Percentiles rank a stretch among this genome's conserved stretches.
phyloP scores from a whole-genome alignment of 306 rosid genomes.

The Dryas octopetala region DNA sequence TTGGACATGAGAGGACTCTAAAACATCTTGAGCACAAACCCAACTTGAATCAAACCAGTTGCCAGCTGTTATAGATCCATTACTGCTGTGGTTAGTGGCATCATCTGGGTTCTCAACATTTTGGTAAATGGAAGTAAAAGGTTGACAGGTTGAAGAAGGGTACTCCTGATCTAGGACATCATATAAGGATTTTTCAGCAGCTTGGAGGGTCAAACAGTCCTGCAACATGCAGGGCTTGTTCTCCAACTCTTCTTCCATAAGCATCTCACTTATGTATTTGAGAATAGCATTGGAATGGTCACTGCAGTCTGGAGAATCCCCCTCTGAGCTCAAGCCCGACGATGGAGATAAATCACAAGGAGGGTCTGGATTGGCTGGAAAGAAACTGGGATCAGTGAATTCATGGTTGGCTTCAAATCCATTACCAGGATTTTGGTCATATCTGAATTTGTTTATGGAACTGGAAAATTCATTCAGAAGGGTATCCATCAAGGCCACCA shows the following conservation, averaged over 20 bases:
- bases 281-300: constrained; percentile 52
- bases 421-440: constrained; percentile 33
- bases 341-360: constrained; percentile 9
- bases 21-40: constrained; percentile 22
- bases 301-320: constrained; percentile 29
- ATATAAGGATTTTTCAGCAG: constrained; percentile 79
- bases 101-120: constrained; percentile 27
- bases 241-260: constrained; percentile 77
- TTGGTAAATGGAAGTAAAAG: constrained; percentile 6
- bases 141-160: constrained; percentile 30
- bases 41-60: constrained; percentile 29
- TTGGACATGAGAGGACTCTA: not conserved
- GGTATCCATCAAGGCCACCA: constrained; percentile 27
- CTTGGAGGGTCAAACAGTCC: constrained; percentile 70
- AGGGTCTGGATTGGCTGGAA: constrained; percentile 24
- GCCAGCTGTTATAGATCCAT: constrained; percentile 29
- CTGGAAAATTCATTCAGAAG: constrained; percentile 33
- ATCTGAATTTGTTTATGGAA: constrained; percentile 35
- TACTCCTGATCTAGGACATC: constrained; percentile 55
- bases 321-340: constrained; percentile 34
- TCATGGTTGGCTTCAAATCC: constrained; percentile 37
- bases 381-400: constrained; percentile 24
- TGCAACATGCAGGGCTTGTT: constrained; percentile 74
- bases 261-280: constrained; percentile 65
- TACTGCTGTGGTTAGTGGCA: constrained; percentile 18